Evolutionary conservation across 2,329 filamentous ascomycete species (phyloP).

Genomic region (Trichoderma guizhouense): DNA sequence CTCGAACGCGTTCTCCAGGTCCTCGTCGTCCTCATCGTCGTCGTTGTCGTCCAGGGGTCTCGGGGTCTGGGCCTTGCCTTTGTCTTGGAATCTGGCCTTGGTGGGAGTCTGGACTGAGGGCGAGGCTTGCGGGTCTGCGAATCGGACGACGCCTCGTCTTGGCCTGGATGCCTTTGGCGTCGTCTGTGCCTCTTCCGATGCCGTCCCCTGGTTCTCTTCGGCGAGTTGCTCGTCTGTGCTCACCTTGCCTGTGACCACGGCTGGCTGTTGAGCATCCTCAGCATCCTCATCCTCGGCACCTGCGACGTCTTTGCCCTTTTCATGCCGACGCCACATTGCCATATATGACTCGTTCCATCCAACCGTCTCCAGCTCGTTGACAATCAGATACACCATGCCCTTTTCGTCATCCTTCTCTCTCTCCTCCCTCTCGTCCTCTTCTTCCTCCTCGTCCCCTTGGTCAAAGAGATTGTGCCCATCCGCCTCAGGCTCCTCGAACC

Average conservation of each 20-base stretch:
- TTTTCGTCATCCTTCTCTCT: background rate
- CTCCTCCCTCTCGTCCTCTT: background rate
- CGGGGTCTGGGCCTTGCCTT: background rate
- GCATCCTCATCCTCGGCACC: background rate
- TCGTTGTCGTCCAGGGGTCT: background rate
- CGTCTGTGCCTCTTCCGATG: slow-evolving; percentile 21
- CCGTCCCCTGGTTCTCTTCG: slow-evolving; percentile 28
- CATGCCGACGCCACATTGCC: slow-evolving; percentile 21
- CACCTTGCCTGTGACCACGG: background rate
- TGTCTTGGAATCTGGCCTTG: background rate
- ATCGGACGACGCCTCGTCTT: background rate
- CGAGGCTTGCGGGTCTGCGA: background rate
- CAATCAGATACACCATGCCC: slow-evolving; percentile 43
- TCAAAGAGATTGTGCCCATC: background rate
- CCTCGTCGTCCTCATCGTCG: background rate
- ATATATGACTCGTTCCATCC: slow-evolving; percentile 47
- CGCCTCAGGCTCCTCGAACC: slow-evolving; percentile 6
- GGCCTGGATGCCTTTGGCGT: background rate
- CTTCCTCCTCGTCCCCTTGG: background rate
- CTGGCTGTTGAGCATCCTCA: background rate
- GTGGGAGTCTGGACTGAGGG: background rate
- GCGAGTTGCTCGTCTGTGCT: background rate
- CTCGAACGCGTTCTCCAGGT: slow-evolving; percentile 36
- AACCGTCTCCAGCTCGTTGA: slow-evolving; percentile 44
- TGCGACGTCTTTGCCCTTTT: slow-evolving; percentile 4